Evolutionary conservation across 805 yeast genomes (phyloP).

Genomic region (Nematodospora valgi): DNA sequence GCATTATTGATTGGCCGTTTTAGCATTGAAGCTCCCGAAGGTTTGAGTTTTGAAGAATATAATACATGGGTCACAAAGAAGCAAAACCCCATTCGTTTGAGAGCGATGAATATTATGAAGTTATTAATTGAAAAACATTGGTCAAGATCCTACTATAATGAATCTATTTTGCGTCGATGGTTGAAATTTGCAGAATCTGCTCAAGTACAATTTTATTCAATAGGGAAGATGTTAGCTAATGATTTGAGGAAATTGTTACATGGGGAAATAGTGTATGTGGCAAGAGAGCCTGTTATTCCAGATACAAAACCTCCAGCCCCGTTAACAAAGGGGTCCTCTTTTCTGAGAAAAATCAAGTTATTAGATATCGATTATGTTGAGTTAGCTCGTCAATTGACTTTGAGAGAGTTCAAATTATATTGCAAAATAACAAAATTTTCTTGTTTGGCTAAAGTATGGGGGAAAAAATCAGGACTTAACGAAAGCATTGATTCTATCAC

Average conservation of each 20-base stretch:
- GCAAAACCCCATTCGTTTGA: constrained; percentile 59
- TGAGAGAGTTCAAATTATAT: constrained; percentile 71
- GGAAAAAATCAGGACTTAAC: constrained; percentile 57
- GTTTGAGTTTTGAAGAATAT: constrained; percentile 78
- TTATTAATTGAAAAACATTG: constrained; percentile 67
- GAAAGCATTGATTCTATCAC: constrained; percentile 44
- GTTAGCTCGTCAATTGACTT: constrained; percentile 79
- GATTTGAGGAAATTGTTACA: constrained; percentile 22
- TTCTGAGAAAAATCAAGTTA: constrained; percentile 43
- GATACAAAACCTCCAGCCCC: constrained; percentile 39
- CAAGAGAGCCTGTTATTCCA: constrained; percentile 25
- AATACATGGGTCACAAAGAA: constrained; percentile 72
- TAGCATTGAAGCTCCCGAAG: constrained; percentile 79
- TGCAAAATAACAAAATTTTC: constrained; percentile 67
- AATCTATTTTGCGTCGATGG: constrained; percentile 37
- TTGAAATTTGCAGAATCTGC: constrained; percentile 22
- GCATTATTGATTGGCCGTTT: constrained; percentile 61
- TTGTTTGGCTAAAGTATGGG: constrained; percentile 76
- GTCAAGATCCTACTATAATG: constrained; percentile 57
- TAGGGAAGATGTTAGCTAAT: constrained; percentile 25
- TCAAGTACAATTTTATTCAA: constrained; percentile 21
- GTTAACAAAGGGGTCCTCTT: constrained; percentile 29
- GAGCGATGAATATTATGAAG: constrained; percentile 66
- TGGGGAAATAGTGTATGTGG: constrained; percentile 29
- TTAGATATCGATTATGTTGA: constrained; percentile 70